Evolutionary conservation across 805 yeast species (phyloP).

Genomic region (Pichia exigua): DNA sequence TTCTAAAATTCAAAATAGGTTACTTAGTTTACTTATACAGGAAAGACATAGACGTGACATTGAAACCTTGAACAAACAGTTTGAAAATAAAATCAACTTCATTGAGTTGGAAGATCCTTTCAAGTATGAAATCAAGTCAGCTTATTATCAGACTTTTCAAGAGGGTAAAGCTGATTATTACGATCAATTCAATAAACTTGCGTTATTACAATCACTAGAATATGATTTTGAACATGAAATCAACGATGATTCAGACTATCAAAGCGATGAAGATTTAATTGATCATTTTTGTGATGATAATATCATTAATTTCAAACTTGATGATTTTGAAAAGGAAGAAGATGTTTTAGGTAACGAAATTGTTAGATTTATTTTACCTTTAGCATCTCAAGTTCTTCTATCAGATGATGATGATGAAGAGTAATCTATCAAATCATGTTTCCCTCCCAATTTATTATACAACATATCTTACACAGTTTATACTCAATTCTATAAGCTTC

Average conservation of each 20-base stretch:
- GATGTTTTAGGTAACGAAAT: slow-evolving; percentile 21
- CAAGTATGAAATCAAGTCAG: slow-evolving; percentile 30
- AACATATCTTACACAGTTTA: background rate
- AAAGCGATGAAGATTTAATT: slow-evolving; percentile 23
- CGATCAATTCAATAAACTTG: slow-evolving; percentile 25
- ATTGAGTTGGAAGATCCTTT: slow-evolving; percentile 23
- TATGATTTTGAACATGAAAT: slow-evolving; percentile 27
- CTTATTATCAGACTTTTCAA: slow-evolving; percentile 20
- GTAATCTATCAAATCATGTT: background rate
- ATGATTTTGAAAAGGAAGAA: slow-evolving; percentile 8
- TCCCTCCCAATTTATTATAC: background rate
- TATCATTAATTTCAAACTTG: slow-evolving; percentile 18
- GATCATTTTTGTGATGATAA: slow-evolving; percentile 24
- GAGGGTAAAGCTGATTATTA: slow-evolving; percentile 15
- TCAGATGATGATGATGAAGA: slow-evolving; percentile 6
- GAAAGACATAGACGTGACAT: slow-evolving; percentile 32
- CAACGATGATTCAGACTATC: slow-evolving; percentile 21
- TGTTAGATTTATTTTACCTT: slow-evolving; percentile 27
- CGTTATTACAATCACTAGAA: slow-evolving; percentile 30
- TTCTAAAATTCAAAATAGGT: slow-evolving; percentile 27
- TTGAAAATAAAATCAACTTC: slow-evolving; percentile 17
- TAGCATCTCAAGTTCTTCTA: slow-evolving; percentile 29
- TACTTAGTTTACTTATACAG: slow-evolving; percentile 25
- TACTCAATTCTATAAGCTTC: background rate
- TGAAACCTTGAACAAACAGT: slow-evolving; percentile 18